Percentiles rank a stretch among this genome's conserved stretches.
Evolutionary conservation across 2,329 filamentous ascomycete genomes (phyloP).

Genomic region (Beauveria bassiana): DNA sequence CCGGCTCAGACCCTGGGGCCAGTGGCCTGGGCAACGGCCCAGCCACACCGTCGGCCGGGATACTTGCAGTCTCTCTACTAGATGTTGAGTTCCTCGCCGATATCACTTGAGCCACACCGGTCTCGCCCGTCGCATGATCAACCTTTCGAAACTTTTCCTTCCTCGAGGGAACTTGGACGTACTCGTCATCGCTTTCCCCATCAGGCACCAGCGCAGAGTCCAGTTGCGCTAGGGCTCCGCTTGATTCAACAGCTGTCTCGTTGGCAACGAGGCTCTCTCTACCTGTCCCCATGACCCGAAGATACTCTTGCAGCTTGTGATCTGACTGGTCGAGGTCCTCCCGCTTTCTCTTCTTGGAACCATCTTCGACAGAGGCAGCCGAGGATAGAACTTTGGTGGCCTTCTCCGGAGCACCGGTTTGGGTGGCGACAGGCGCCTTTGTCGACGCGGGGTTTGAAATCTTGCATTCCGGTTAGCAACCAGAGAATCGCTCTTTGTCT

Average conservation of each 20-base stretch:
- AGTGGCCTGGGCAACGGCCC: background rate
- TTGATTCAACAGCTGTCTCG: constrained; percentile 19
- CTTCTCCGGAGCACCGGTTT: background rate
- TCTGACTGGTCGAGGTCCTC: constrained; percentile 53
- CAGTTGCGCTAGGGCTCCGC: constrained; percentile 16
- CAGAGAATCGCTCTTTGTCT: background rate
- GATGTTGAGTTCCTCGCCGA: background rate
- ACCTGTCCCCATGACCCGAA: constrained; percentile 67
- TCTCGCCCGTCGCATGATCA: constrained; percentile 20
- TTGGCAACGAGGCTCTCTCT: constrained; percentile 27
- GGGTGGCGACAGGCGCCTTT: constrained; percentile 19
- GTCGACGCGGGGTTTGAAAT: constrained; percentile 36
- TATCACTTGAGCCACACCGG: constrained; percentile 12
- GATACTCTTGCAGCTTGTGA: constrained; percentile 76
- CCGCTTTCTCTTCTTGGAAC: constrained; percentile 61
- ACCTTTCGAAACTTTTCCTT: constrained; percentile 36
- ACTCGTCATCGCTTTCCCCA: constrained; percentile 65
- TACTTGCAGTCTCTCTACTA: background rate
- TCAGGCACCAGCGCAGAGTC: constrained; percentile 35
- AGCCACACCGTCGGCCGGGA: background rate
- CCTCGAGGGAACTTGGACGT: constrained; percentile 56
- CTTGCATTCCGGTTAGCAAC: constrained; percentile 32
- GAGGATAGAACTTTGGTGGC: background rate
- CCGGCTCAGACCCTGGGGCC: constrained; percentile 18
- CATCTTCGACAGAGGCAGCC: constrained; percentile 24